These are phyloP conservation scores for Coemansia sp. DNA, from an alignment of 192 early-diverging fungal species.

Conservation along the genomic window DNA sequence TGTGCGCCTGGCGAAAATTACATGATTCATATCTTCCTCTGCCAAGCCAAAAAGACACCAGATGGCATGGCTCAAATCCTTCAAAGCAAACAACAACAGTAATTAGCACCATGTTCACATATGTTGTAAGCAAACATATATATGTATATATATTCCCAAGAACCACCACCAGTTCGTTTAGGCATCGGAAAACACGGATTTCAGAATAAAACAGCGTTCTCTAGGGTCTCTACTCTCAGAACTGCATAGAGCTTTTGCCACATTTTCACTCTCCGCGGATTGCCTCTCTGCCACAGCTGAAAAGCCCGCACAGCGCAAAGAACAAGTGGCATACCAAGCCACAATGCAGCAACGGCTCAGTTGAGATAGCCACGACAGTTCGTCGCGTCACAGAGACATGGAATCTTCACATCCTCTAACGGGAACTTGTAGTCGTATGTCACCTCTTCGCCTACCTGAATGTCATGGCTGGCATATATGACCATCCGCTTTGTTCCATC, in stretches of 20 bases:
- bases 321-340: not conserved
- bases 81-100: too few relatives aligned
- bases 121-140: not conserved
- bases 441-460: constrained; percentile 94
- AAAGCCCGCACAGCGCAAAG: not conserved
- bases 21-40: too few relatives aligned
- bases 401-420: constrained; percentile 75
- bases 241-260: not conserved
- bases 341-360: constrained; percentile 26
- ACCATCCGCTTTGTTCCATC: constrained; percentile 95
- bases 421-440: constrained; percentile 97
- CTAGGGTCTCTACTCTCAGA: not conserved
- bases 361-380: constrained; percentile 82
- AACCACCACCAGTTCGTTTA: not conserved
- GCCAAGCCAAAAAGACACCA: too few relatives aligned
- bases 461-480: constrained; percentile 95
- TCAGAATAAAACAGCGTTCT: not conserved
- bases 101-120: too few relatives aligned
- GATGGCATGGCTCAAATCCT: too few relatives aligned
- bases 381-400: constrained; percentile 90
- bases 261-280: not conserved
- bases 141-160: not conserved
- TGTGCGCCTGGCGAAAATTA: too few relatives aligned
- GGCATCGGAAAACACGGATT: not conserved
- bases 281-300: not conserved